Evolutionary conservation across 331 rosid species (phyloP), one percentile per base, ranked within the genome.

Genomic region (Pyracantha coccinea): DNA sequence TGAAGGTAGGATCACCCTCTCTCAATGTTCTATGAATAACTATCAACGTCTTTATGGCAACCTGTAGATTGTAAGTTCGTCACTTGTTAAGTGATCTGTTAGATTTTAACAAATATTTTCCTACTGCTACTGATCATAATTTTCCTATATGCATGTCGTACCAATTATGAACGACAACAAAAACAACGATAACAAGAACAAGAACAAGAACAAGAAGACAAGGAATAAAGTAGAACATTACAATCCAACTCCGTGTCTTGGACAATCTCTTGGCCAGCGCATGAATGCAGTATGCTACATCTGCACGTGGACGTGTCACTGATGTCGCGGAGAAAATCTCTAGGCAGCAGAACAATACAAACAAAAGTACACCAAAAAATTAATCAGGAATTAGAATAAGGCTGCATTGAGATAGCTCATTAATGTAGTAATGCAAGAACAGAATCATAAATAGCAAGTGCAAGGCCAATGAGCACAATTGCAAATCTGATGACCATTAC

Each of bases 231-330:
- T 15, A 45, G 76, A 64, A 25, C 68, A 76, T 80, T 81, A 95
- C 99, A 79, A 93, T 92, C 99, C 97, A 95, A 86, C 80, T 89
- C 58, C 85, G 74, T 1, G 99, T 95, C 88, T 92, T 95, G 75
- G 88, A 78, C 69, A 95, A 84, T 74, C 99, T 89, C 85, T 81
- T 89, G 59, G 92, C 70, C 75, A 92, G 88, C 23, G 88, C 78
- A 11, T 89, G 97, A 69, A 95, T 90, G 87, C 99, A 90, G 73
- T 92, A 92, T 72, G 93, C 96, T 75, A 95, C 97, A 89, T 92
- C 99, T 50, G 97, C 93, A 19, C 97, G 80, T 2, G 97, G 97
- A 27, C 91, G 94, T 21, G 82, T 84, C 29, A 88, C 88, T 24
- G 99, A 88, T 32, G 99, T 90, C 6, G 99, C 92, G 45, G 84